Conservation (phyloP, 2,329 filamentous ascomycete genomes). For the Nigrospora sphaerica region DNA sequence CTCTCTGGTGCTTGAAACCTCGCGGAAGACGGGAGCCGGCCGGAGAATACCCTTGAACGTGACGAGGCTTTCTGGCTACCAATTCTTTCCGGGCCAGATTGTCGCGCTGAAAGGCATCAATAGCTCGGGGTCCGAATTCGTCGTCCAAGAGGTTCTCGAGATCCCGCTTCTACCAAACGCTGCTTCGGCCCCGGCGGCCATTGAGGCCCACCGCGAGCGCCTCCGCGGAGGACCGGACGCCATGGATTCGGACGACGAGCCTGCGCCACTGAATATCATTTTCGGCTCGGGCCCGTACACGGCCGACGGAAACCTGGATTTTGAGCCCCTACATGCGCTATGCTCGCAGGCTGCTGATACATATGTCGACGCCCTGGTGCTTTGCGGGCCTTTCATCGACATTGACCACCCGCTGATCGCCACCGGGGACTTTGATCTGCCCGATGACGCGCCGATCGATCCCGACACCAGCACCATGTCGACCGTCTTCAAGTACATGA, state of each 20-base stretch:
- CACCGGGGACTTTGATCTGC: conserved; percentile 70
- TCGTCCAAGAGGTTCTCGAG: conserved; percentile 68
- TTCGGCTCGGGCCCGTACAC: conserved; percentile 86
- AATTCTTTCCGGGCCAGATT: conserved; percentile 92
- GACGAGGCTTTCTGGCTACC: conserved; percentile 58
- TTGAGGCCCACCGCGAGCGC: conserved; percentile 63
- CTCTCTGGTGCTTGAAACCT: conserved; percentile 83
- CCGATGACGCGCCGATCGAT: conserved; percentile 58
- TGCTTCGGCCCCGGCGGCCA: conserved; percentile 57
- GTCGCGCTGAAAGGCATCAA: conserved; percentile 84
- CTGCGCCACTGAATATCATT: conserved; percentile 67
- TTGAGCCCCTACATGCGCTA: conserved; percentile 76
- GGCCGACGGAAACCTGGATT: conserved; percentile 84
- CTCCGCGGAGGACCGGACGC: conserved; percentile 58
- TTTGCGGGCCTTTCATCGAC: conserved; percentile 86
- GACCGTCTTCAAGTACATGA: conserved; percentile 75
- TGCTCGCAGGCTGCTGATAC: conserved; percentile 69
- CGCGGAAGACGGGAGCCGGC: conserved; percentile 74
- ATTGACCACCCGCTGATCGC: conserved; percentile 84
- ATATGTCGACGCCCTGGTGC: conserved; percentile 70
- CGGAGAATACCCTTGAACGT: conserved; percentile 75
- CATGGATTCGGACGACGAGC: conserved; percentile 51
- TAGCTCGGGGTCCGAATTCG: conserved; percentile 75
- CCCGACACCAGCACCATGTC: conserved; percentile 73
- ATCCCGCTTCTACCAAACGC: conserved; percentile 69